Evolutionary conservation across 2,329 filamentous ascomycete genomes (phyloP).

Genomic region (Botrytis medusae): DNA sequence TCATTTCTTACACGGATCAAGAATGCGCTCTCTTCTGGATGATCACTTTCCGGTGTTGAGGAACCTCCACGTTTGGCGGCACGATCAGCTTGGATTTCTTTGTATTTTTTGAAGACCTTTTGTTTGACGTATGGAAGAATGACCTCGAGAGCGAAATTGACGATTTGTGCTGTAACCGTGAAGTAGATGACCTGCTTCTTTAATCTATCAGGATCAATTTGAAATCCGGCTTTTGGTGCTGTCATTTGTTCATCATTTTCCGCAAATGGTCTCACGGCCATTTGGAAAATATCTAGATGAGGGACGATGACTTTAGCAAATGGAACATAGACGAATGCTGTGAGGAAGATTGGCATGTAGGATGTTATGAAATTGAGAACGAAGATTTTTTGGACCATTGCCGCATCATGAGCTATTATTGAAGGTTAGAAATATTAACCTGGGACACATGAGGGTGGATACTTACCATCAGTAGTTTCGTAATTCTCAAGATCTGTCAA

Average conservation of each 20-base stretch:
- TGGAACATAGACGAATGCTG: constrained; percentile 90
- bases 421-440: constrained; percentile 28
- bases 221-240: constrained; percentile 60
- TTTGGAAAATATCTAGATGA: constrained; percentile 78
- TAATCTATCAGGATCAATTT: constrained; percentile 79
- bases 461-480: constrained; percentile 70
- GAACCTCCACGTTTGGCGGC: constrained; percentile 54
- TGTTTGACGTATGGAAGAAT: constrained; percentile 84
- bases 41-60: constrained; percentile 53
- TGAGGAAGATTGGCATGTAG: constrained; percentile 88
- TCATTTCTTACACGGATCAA: constrained; percentile 79
- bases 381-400: constrained; percentile 89
- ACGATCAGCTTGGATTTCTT: constrained; percentile 65
- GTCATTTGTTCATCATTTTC: constrained; percentile 71
- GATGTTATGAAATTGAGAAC: constrained; percentile 96
- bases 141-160: constrained; percentile 82
- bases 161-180: constrained; percentile 88
- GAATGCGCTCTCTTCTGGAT: constrained; percentile 76
- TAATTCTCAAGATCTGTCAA: constrained; percentile 90
- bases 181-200: constrained; percentile 94
- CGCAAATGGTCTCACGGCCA: constrained; percentile 72
- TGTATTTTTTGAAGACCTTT: constrained; percentile 73
- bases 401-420: constrained; percentile 69
- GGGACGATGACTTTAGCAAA: constrained; percentile 84
- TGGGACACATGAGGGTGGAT: background rate